phyloP scores from a whole-genome alignment of 2,329 filamentous ascomycete species.

The Pseudogymnoascus sp. region DNA sequence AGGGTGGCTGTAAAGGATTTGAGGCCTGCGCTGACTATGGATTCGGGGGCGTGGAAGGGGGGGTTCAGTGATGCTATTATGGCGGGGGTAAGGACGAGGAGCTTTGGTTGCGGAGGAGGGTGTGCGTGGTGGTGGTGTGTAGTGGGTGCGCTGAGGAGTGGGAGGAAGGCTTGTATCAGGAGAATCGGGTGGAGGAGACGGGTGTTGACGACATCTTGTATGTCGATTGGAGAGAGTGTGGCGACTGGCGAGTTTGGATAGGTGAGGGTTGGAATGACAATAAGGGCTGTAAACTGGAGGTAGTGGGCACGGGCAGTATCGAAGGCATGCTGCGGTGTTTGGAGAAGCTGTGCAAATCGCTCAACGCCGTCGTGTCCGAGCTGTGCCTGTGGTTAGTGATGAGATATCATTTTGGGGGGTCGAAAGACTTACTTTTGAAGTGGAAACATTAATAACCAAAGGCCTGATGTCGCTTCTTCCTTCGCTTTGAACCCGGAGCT shows the following conservation, averaged over 20 bases:
- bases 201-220: slow-evolving; percentile 86
- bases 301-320: slow-evolving; percentile 68
- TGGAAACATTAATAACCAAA: slow-evolving; percentile 72
- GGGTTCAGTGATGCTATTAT: slow-evolving; percentile 74
- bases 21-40: slow-evolving; percentile 77
- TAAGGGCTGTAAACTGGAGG: slow-evolving; percentile 66
- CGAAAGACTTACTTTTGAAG: slow-evolving; percentile 40
- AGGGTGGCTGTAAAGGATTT: slow-evolving; percentile 77
- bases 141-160: slow-evolving; percentile 55
- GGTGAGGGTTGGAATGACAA: slow-evolving; percentile 73
- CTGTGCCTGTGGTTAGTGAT: slow-evolving; percentile 44
- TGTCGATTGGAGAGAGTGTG: slow-evolving; percentile 72
- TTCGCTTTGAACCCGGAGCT: slow-evolving; percentile 66
- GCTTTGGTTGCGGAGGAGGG: slow-evolving; percentile 41
- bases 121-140: slow-evolving; percentile 25
- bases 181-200: slow-evolving; percentile 85
- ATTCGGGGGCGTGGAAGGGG: slow-evolving; percentile 78
- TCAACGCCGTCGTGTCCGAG: slow-evolving; percentile 61
- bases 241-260: slow-evolving; percentile 80
- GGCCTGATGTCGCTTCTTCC: slow-evolving; percentile 74
- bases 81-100: slow-evolving; percentile 70
- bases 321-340: slow-evolving; percentile 66
- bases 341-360: slow-evolving; percentile 62
- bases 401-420: slow-evolving; percentile 12
- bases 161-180: slow-evolving; percentile 82